Percentiles rank a stretch among this genome's conserved stretches.
Conservation (phyloP, 2,329 filamentous ascomycete species). For the Diaporthe australafricana region DNA sequence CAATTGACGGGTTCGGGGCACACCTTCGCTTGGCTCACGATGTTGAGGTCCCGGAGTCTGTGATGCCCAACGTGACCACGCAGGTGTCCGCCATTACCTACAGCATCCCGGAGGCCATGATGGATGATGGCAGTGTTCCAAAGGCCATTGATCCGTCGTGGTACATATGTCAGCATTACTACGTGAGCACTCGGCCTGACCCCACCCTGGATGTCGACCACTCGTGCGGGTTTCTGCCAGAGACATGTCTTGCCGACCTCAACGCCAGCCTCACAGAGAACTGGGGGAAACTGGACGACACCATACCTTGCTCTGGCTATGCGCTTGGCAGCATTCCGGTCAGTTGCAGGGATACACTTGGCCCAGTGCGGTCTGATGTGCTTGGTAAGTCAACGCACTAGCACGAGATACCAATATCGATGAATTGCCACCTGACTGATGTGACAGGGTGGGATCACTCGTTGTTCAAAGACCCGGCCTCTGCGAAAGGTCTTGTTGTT, state of each 20-base stretch:
- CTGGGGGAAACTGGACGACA: no score
- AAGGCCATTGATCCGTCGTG: background rate
- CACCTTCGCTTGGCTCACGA: background rate
- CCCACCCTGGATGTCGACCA: background rate
- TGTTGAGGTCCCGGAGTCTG: background rate
- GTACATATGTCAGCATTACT: background rate
- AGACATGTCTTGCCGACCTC: no score
- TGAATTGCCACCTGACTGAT: no score
- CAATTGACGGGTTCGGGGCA: background rate
- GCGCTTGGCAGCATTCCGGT: no score
- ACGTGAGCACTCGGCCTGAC: background rate
- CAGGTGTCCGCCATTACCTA: background rate
- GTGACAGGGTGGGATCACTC: no score
- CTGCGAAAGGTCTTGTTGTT: background rate
- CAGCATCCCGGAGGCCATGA: background rate
- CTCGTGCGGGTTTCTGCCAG: background rate
- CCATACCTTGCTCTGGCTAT: no score
- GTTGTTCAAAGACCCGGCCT: no score
- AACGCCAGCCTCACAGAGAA: no score
- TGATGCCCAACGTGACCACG: background rate
- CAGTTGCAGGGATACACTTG: no score
- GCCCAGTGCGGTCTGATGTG: no score
- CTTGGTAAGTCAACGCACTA: no score
- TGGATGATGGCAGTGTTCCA: background rate
- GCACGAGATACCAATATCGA: no score